A percentile compares a stretch with the other conserved stretches of the same genome.
Conservation (phyloP, 2,329 filamentous ascomycete genomes). For the Fusarium denticulatum region DNA sequence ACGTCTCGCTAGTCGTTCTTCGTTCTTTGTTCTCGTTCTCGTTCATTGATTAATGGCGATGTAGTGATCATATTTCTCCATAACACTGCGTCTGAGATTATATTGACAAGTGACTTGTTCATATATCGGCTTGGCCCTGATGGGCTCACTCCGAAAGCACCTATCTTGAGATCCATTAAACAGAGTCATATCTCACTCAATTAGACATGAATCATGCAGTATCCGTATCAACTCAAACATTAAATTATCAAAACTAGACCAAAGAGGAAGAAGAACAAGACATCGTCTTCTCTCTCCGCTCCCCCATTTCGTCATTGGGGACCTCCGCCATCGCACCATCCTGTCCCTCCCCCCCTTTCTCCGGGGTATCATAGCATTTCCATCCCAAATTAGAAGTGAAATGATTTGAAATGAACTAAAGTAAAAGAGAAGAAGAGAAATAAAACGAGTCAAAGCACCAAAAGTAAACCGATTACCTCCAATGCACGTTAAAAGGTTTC, state of each 20-base stretch:
- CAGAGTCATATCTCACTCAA: neutral
- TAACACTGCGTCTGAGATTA: too few species aligned
- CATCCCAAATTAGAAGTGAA: conserved; percentile 20
- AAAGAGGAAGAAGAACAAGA: conserved; percentile 21
- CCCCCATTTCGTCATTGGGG: neutral
- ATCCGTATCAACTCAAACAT: conserved; percentile 25
- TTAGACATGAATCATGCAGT: neutral
- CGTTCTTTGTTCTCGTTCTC: neutral
- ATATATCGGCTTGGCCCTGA: neutral
- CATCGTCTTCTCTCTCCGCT: neutral
- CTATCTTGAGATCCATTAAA: too few species aligned
- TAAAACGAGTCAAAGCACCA: conserved; percentile 26
- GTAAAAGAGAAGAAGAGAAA: neutral
- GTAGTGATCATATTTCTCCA: neutral
- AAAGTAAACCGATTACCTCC: conserved; percentile 20
- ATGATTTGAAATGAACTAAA: neutral
- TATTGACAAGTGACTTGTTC: neutral
- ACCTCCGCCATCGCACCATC: conserved; percentile 19
- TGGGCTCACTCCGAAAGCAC: too few species aligned
- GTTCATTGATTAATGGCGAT: neutral
- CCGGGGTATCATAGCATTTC: conserved; percentile 38
- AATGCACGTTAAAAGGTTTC: conserved; percentile 7
- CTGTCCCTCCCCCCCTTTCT: conserved; percentile 27
- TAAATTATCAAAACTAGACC: conserved; percentile 26
- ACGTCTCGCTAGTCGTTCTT: neutral